Evolutionary conservation across 2,329 filamentous ascomycete species (phyloP).

Genomic region (Lojkania enalia): DNA sequence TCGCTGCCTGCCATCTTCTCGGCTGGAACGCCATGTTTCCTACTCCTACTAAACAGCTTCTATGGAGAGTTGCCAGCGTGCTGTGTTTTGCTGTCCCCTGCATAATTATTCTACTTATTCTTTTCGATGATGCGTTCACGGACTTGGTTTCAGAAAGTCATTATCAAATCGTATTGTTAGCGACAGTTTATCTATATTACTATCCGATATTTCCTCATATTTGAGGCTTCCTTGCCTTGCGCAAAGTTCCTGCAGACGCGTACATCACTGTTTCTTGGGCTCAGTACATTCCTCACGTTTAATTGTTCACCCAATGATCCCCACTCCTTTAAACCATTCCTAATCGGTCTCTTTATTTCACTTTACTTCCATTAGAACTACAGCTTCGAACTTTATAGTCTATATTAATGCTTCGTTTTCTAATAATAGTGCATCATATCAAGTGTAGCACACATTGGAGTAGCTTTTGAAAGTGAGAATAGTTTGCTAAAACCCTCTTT

Average conservation of each 20-base stretch:
- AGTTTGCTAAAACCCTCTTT: no score
- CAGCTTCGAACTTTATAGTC: no score
- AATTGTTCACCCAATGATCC: no score
- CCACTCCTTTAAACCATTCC: no score
- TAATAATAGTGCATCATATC: no score
- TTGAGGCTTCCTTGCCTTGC: constrained; percentile 9
- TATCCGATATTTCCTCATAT: constrained; percentile 4
- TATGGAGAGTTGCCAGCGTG: constrained; percentile 8
- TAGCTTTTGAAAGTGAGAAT: no score
- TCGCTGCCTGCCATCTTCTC: constrained; percentile 7
- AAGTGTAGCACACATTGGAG: no score
- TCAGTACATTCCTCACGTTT: constrained; percentile 8
- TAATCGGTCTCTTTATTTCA: no score
- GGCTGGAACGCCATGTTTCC: constrained; percentile 11
- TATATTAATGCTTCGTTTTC: no score
- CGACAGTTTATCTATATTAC: no score
- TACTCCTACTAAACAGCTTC: constrained; percentile 1
- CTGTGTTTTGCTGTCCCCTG: neutral
- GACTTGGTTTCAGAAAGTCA: neutral
- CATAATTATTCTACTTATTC: no score
- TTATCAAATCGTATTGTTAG: neutral
- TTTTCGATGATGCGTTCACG: neutral
- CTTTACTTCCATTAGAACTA: no score
- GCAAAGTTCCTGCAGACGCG: constrained; percentile 3
- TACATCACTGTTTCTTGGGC: constrained; percentile 4